These are phyloP conservation scores for Danielia reshetovae DNA, from an alignment of 805 yeast genomes.

Conservation along the genomic window DNA sequence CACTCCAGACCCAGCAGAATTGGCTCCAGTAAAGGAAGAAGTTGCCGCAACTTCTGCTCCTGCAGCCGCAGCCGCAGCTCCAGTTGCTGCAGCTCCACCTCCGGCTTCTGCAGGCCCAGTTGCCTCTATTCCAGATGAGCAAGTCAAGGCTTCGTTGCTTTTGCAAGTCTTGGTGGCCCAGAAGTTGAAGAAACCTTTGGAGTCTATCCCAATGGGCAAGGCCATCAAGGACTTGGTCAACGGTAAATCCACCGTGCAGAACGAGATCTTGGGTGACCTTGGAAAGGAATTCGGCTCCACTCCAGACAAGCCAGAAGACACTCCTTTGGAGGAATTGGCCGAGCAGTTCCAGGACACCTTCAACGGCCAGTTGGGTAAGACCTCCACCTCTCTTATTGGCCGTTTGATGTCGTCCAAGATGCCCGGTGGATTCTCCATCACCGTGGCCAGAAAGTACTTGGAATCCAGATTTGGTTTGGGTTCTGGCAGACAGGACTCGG, in stretches of 20 bases:
- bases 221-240: conserved; percentile 96
- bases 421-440: conserved; percentile 99
- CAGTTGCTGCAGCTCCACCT: conserved; percentile 56
- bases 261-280: conserved; percentile 96
- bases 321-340: conserved; percentile 93
- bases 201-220: conserved; percentile 80
- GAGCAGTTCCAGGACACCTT: conserved; percentile 92
- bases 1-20: conserved; percentile 73
- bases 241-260: conserved; percentile 98
- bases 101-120: conserved; percentile 78
- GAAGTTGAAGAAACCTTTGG: conserved; percentile 87
- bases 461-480: conserved; percentile 92
- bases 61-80: conserved; percentile 46
- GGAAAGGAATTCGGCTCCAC: conserved; percentile 98
- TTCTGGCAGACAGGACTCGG: conserved; percentile 91
- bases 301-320: conserved; percentile 98
- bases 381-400: conserved; percentile 81
- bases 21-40: conserved; percentile 15
- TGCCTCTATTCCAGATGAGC: conserved; percentile 82
- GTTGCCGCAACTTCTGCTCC: conserved; percentile 26
- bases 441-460: conserved; percentile 87
- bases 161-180: conserved; percentile 91
- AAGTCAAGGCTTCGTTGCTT: conserved; percentile 77
- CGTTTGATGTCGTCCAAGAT: conserved; percentile 93
- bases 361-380: conserved; percentile 88